A percentile compares a stretch with the other conserved stretches of the same genome.
Evolutionary conservation across 208 protist species (phyloP).

Genomic region (Histomonas meleagridis): DNA sequence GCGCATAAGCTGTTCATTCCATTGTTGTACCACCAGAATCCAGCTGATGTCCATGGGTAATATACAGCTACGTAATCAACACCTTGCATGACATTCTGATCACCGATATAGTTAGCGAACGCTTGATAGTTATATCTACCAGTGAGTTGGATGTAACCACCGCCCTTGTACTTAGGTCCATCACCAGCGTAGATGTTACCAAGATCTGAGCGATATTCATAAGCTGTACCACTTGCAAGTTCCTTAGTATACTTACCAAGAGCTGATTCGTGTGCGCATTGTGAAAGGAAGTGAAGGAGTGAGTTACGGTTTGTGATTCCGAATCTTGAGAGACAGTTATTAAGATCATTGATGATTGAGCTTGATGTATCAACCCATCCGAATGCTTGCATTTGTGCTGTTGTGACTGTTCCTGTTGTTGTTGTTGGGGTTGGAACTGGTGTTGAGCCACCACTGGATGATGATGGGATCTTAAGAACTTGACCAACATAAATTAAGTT

Average conservation of each 20-base stretch:
- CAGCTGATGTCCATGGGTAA: constrained; percentile 22
- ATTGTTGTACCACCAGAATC: not conserved
- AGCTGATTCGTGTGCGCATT: not conserved
- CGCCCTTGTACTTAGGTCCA: constrained; percentile 8
- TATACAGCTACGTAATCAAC: not conserved
- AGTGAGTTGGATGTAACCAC: not conserved
- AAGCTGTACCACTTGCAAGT: not conserved
- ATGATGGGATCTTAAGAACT: too few species aligned
- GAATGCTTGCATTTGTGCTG: not conserved
- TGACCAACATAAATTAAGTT: too few species aligned
- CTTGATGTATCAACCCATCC: not conserved
- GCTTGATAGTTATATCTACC: not conserved
- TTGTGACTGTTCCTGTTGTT: too few species aligned
- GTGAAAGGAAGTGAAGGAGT: not conserved
- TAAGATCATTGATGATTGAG: not conserved
- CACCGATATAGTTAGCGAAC: constrained; percentile 14
- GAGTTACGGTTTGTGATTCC: not conserved
- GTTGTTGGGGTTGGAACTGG: too few species aligned
- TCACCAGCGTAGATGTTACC: not conserved
- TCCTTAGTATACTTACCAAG: not conserved
- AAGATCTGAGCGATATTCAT: not conserved
- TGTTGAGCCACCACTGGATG: too few species aligned
- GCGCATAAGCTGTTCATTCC: not conserved
- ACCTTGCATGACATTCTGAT: not conserved
- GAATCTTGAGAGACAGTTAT: not conserved